A percentile compares a stretch with the other conserved stretches of the same genome.
Conservation (phyloP, 768 basidiomycete genomes). For the Kwoniella mangroviensis region DNA sequence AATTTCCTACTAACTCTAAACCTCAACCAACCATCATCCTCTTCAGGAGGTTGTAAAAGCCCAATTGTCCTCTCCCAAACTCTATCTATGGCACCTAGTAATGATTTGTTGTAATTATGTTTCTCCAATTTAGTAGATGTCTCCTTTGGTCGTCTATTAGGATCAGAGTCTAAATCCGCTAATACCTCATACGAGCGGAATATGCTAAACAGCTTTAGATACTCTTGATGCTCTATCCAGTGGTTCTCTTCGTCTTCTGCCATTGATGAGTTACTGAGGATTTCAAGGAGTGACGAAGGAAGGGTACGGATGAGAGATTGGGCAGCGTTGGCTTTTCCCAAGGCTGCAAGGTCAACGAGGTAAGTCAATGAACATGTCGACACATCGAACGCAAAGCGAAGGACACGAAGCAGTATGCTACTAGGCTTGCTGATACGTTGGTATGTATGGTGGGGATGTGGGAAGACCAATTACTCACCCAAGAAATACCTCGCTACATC, state of each 20-base stretch:
- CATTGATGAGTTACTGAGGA: constrained; percentile 9
- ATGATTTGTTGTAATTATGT: constrained; percentile 52
- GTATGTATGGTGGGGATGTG: too few relatives aligned
- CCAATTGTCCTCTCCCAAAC: constrained; percentile 18
- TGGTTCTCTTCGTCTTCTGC: constrained; percentile 36
- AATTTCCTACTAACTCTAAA: constrained; percentile 20
- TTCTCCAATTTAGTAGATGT: constrained; percentile 55
- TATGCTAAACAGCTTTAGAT: constrained; percentile 43
- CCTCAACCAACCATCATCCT: constrained; percentile 22
- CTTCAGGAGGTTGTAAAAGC: constrained; percentile 1
- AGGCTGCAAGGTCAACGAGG: constrained; percentile 60
- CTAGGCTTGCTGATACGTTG: too few relatives aligned
- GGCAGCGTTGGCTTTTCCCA: constrained; percentile 75
- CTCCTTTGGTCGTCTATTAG: constrained; percentile 39
- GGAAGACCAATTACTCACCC: constrained; percentile 62
- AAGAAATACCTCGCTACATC: constrained; percentile 88
- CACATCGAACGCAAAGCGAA: too few relatives aligned
- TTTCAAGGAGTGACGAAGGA: constrained; percentile 41
- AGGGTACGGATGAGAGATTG: constrained; percentile 50
- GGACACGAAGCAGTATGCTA: too few relatives aligned
- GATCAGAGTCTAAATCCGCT: constrained; percentile 35
- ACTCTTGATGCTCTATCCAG: constrained; percentile 46
- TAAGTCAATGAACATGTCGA: too few relatives aligned
- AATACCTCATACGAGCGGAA: constrained; percentile 47
- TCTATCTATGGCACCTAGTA: constrained; percentile 17